Evolutionary conservation across 179 eudicot species (phyloP), one percentile per base, ranked within the genome.

Genomic region (Spergularia azorica): DNA sequence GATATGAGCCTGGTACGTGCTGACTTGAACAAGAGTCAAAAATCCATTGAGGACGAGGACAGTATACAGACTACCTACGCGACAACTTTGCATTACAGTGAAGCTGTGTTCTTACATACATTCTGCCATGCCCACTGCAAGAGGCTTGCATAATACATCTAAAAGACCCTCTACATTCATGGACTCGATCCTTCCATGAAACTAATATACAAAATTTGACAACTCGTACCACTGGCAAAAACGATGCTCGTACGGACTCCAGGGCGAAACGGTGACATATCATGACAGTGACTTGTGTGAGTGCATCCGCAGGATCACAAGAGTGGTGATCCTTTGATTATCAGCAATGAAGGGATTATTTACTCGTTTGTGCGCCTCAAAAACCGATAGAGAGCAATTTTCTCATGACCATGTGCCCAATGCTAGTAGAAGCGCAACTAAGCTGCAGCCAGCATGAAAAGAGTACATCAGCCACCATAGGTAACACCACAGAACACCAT

Each of bases 391-490:
- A 36, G 48, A 43, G 48, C 71, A 48, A 20, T 20, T 68, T 14
- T 68, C 56, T 48, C 57, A 11, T 48, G 48, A 16, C 39, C 71
- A 50, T 4, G 57, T 15, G 57, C 71, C 39, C 18, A 56, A 48
- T 50, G 56, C 39, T 26, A 12, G 14, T 48, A 67, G 58, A 6
- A 68, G 36, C n/a, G 56, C 32, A 51, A 52, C 56, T 68, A 68
- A 48, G 58, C 57, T 68, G 71, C 71, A 68, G 51, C 4, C 39
- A 39, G 7, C 67, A 63, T 20, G 32, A 68, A 68, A 36, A 48
- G 55, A 17, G 58, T 48, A 52, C 10, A 20, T 68, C 58, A 68
- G 36, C 38, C 38, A 48, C 54, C 32, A 18, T 6, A 65, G 8
- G 68, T 64, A 36, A 65, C 4, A 39, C 51, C 38, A 63, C 15